Percentiles rank a stretch among this genome's conserved stretches.
Conservation (phyloP, 2,329 filamentous ascomycete genomes). For the Trichoderma sp. region DNA sequence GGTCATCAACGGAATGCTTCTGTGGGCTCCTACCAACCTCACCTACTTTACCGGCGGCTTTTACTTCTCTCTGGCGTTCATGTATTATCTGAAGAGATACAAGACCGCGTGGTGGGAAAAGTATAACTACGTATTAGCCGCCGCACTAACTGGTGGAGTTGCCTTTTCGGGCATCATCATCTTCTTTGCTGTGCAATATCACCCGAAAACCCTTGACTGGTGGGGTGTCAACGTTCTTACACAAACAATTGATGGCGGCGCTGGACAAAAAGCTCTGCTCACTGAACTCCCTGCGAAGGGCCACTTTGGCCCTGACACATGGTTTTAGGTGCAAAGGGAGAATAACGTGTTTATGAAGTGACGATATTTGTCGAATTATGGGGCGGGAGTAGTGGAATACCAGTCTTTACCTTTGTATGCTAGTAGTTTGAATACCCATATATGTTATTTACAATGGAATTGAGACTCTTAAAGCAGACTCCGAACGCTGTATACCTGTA, state of each 20-base stretch:
- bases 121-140: conserved; percentile 51
- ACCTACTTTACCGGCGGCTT: conserved; percentile 49
- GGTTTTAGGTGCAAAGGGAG: background rate
- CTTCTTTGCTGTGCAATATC: conserved; percentile 48
- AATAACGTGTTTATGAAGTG: background rate
- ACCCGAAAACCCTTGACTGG: conserved; percentile 45
- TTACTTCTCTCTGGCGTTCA: conserved; percentile 47
- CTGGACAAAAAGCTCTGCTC: conserved; percentile 16
- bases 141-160: conserved; percentile 46
- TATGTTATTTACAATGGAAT: background rate
- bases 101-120: conserved; percentile 37
- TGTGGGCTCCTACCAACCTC: conserved; percentile 50
- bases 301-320: conserved; percentile 28
- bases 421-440: background rate
- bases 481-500: background rate
- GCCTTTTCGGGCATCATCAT: conserved; percentile 49
- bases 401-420: background rate
- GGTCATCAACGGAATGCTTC: conserved; percentile 42
- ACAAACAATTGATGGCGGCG: conserved; percentile 29
- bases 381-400: background rate
- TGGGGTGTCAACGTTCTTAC: conserved; percentile 44
- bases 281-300: conserved; percentile 26
- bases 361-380: background rate
- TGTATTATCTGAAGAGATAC: conserved; percentile 48
- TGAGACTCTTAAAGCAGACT: background rate